Evolutionary conservation across 495 filamentous ascomycete genomes (phyloP).

Genomic region (Penicillium desertorum): DNA sequence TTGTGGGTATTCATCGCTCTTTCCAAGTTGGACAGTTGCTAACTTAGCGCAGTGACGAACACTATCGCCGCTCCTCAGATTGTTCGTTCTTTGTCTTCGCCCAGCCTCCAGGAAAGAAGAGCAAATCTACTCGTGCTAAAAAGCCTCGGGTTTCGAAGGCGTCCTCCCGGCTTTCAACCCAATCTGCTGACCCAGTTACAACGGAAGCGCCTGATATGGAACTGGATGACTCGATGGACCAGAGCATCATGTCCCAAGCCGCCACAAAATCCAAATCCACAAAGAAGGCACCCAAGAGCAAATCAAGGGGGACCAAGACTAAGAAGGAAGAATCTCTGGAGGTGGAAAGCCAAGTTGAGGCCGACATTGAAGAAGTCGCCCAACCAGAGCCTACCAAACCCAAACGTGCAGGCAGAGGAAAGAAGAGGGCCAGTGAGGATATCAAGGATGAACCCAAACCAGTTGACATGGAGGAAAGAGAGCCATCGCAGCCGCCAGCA

Average conservation of each 20-base stretch:
- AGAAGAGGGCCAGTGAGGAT: slow-evolving; percentile 66
- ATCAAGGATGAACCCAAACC: slow-evolving; percentile 45
- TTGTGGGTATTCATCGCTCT: slow-evolving; percentile 53
- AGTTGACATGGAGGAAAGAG: slow-evolving; percentile 17
- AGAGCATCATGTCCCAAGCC: slow-evolving; percentile 61
- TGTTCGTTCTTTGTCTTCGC: slow-evolving; percentile 77
- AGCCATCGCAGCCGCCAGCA: slow-evolving; percentile 42
- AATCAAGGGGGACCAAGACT: slow-evolving; percentile 40
- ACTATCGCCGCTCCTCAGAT: slow-evolving; percentile 70
- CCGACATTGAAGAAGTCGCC: slow-evolving; percentile 28
- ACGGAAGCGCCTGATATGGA: slow-evolving; percentile 58
- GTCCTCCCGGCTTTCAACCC: slow-evolving; percentile 65
- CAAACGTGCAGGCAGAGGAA: slow-evolving; percentile 53
- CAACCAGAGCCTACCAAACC: slow-evolving; percentile 38
- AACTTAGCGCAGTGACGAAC: slow-evolving; percentile 67
- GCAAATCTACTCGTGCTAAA: slow-evolving; percentile 47
- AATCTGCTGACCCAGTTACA: slow-evolving; percentile 56
- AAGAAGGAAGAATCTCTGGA: slow-evolving; percentile 63
- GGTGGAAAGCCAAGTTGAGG: slow-evolving; percentile 38
- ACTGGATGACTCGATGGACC: slow-evolving; percentile 57
- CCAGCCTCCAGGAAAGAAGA: slow-evolving; percentile 41
- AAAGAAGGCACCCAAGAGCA: slow-evolving; percentile 48
- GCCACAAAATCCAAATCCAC: slow-evolving; percentile 54
- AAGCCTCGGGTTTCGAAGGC: slow-evolving; percentile 65
- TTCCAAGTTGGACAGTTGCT: slow-evolving; percentile 29